phyloP scores from a whole-genome alignment of 179 eudicot genomes.

The Actinidia polygama region DNA sequence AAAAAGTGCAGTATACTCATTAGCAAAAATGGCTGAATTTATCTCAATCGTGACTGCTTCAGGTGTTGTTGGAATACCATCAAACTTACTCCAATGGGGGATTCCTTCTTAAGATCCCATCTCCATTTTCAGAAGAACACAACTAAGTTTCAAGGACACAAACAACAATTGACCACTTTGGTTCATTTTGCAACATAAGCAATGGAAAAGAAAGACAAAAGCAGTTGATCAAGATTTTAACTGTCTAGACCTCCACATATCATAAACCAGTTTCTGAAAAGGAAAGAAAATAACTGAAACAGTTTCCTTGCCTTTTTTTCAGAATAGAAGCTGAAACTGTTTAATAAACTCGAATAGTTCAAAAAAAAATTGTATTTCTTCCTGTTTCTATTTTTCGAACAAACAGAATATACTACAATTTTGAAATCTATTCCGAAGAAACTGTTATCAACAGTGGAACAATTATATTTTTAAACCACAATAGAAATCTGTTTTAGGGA shows the following conservation, averaged over 20 bases:
- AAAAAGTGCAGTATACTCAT: slow-evolving; percentile 53
- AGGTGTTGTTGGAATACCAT: slow-evolving; percentile 55
- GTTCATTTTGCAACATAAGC: slow-evolving; percentile 6
- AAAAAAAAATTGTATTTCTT: too few relatives aligned
- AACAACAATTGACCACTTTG: neutral
- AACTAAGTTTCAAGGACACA: neutral
- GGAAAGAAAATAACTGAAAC: too few relatives aligned
- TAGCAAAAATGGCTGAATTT: slow-evolving; percentile 64
- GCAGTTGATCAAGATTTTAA: neutral
- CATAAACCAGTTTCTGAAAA: too few relatives aligned
- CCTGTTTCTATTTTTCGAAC: too few relatives aligned
- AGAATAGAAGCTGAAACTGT: too few relatives aligned
- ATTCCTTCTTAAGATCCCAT: slow-evolving; percentile 54
- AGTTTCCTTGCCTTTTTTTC: too few relatives aligned
- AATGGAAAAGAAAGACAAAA: slow-evolving; percentile 1
- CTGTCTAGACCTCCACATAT: neutral
- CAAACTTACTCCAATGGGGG: slow-evolving; percentile 63
- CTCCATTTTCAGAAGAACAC: neutral
- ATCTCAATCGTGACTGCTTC: slow-evolving; percentile 79
- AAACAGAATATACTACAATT: too few relatives aligned
- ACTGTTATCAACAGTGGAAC: too few relatives aligned
- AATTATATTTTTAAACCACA: too few relatives aligned
- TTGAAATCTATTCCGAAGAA: too few relatives aligned
- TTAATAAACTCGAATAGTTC: too few relatives aligned
- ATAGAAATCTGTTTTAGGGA: too few relatives aligned